These are phyloP conservation scores for Tuber aestivum DNA, from an alignment of 495 filamentous ascomycete species.

Conservation along the genomic window DNA sequence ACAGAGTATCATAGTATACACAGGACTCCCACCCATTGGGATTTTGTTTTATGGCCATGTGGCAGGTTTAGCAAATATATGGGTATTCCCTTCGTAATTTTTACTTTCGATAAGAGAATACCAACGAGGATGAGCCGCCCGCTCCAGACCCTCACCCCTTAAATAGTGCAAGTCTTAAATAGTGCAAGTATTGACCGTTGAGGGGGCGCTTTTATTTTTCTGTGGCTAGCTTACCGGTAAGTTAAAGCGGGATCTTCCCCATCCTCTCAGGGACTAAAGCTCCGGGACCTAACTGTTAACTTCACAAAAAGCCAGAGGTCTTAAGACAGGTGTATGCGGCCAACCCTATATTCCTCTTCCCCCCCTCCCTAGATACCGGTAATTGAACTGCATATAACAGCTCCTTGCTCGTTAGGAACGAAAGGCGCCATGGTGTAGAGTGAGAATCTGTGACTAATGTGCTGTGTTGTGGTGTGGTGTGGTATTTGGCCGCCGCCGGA, in stretches of 20 bases:
- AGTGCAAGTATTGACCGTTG: neutral
- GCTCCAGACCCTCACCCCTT: neutral
- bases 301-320: too few species aligned
- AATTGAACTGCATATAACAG: neutral
- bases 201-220: neutral
- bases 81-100: too few species aligned
- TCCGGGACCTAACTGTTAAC: neutral
- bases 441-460: neutral
- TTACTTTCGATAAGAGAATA: neutral
- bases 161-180: neutral
- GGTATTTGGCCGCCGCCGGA: neutral
- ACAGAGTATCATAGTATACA: neutral
- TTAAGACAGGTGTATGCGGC: too few species aligned
- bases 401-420: neutral
- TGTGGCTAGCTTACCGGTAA: neutral
- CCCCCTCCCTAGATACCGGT: neutral
- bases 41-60: too few species aligned
- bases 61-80: too few species aligned
- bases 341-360: neutral
- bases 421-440: neutral
- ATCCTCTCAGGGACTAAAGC: neutral
- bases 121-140: too few species aligned
- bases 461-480: neutral
- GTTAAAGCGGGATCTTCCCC: neutral
- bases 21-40: neutral